A percentile compares a stretch with the other conserved stretches of the same genome.
phyloP scores from a whole-genome alignment of 73 alveolate species.

The Symbiodinium natans region DNA sequence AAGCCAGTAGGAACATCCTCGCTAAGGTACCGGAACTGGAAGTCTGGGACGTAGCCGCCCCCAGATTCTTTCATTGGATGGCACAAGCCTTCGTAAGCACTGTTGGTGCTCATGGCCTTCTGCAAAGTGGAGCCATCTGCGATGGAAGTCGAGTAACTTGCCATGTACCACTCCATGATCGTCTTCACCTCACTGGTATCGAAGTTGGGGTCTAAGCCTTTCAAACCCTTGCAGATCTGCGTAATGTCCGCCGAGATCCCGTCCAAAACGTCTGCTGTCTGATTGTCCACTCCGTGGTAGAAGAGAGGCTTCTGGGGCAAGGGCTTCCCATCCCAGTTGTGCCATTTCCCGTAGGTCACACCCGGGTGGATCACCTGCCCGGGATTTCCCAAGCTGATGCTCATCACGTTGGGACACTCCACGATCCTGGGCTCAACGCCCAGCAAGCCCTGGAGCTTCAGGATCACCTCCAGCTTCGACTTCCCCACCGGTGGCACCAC shows the following conservation, averaged over 20 bases:
- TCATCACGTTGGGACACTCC: conserved; percentile 78
- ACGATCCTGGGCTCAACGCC: conserved; percentile 87
- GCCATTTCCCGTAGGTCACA: conserved; percentile 78
- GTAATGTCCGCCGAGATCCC: conserved; percentile 72
- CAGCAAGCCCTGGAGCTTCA: conserved; percentile 82
- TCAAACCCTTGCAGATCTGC: conserved; percentile 44
- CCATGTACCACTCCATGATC: conserved; percentile 88
- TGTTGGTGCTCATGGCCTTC: conserved; percentile 79
- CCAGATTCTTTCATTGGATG: conserved; percentile 60
- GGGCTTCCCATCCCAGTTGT: conserved; percentile 89
- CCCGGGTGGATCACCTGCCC: conserved; percentile 91
- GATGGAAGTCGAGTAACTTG: conserved; percentile 52
- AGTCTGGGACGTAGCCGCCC: conserved; percentile 87
- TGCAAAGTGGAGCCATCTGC: conserved; percentile 51
- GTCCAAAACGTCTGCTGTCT: conserved; percentile 72
- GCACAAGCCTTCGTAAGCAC: conserved; percentile 80
- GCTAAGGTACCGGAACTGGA: conserved; percentile 55
- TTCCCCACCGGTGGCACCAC: conserved; percentile 78
- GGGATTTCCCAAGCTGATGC: conserved; percentile 74
- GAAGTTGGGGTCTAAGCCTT: conserved; percentile 47
- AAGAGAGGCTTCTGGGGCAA: conserved; percentile 60
- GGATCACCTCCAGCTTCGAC: conserved; percentile 64
- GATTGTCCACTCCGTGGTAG: conserved; percentile 87
- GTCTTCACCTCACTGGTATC: conserved; percentile 62
- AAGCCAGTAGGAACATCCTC: conserved; percentile 87